Evolutionary conservation across 2,329 filamentous ascomycete species (phyloP), one percentile per base, ranked within the genome.

Genomic region (Botrytis fabae): DNA sequence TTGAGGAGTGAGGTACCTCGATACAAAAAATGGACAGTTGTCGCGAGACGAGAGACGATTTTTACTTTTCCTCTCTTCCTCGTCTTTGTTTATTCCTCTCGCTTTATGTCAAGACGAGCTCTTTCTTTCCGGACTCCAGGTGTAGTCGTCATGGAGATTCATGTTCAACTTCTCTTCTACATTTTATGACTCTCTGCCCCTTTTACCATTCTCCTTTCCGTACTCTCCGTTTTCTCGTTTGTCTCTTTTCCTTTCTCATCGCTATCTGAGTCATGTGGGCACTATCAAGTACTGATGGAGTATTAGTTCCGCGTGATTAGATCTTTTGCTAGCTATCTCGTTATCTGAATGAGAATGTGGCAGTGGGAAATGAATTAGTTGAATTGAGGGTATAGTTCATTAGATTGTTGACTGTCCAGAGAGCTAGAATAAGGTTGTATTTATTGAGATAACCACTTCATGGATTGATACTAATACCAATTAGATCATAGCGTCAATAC

Each of bases 241-340:
- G 6, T 7, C 51, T 57, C 14, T 57, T 28, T 9, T 2, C 1
- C 14, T n/a, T 51, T 28, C 25, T 18, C 14, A 51, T n/a, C n/a
- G 14, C n/a, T 4, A 18, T 54, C 18, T 8, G n/a, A 4, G 14
- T 28, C n/a, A 18, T 54, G 0, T 18, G 51, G 6, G 1, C 1
- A 25, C n/a, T 28, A 18, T 28, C 7, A 18, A 28, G 8, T 18
- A 32, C 14, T 8, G 0, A 18, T 28, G 12, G 1, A 57, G n/a
- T 18, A 28, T 28, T 9, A 18, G n/a, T 28, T 14, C 3, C 3
- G n/a, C 51, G 0, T 18, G n/a, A n/a, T 6, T 18, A 1, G 14
- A 32, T 57, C 16, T 9, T 7, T 18, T 18, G 18, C n/a, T 28
- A 14, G 3, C 1, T 28, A 2, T 28, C n/a, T 57, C 14, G 0